A percentile compares a stretch with the other conserved stretches of the same genome.
Conservation (phyloP, 164 flowering plant genomes). For the Stephania japonica region DNA sequence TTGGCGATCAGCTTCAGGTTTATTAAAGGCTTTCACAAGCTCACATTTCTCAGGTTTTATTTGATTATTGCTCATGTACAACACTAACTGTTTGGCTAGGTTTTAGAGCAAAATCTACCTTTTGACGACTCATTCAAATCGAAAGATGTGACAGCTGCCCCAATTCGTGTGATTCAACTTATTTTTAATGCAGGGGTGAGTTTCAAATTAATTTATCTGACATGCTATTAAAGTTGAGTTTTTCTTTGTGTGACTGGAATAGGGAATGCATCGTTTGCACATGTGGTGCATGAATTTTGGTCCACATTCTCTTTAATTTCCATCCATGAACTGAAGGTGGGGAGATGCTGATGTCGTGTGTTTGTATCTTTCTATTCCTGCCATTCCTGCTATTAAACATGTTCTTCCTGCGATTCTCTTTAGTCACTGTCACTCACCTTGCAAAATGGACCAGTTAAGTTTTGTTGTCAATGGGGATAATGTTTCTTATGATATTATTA, state of each 20-base stretch:
- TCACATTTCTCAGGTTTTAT: neutral
- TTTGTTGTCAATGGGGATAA: neutral
- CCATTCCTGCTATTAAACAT: neutral
- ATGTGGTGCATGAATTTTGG: neutral
- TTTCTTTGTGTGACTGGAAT: neutral
- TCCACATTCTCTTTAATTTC: neutral
- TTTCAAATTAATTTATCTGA: neutral
- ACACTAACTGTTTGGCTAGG: conserved; percentile 25
- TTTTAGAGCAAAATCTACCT: conserved; percentile 89
- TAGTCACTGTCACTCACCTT: neutral
- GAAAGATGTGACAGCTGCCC: conserved; percentile 71
- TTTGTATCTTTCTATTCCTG: neutral
- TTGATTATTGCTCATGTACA: neutral
- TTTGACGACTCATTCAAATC: conserved; percentile 74
- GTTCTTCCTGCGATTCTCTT: neutral
- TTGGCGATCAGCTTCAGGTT: conserved; percentile 83
- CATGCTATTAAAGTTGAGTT: neutral
- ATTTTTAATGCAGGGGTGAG: conserved; percentile 88
- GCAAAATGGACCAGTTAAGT: no score
- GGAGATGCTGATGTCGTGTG: neutral
- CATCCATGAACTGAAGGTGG: neutral
- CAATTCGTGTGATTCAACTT: conserved; percentile 87
- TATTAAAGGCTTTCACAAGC: neutral
- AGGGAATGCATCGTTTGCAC: neutral
- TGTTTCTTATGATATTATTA: neutral